Evolutionary conservation across 139 green algal species (phyloP).

Genomic region (Chlamydomonas applanata): DNA sequence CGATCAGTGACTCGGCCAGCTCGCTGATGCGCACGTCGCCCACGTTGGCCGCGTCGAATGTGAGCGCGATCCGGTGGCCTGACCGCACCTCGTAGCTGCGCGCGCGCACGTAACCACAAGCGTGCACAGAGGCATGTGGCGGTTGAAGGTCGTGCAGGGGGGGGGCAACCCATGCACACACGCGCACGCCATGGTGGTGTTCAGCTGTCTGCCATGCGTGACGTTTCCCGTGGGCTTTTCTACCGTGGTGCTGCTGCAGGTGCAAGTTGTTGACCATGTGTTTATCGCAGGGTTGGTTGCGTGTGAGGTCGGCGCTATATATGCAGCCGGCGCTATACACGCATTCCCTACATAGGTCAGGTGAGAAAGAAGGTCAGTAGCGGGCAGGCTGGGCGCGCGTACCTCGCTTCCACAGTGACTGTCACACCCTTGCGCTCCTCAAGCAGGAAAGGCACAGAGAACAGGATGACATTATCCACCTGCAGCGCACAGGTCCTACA

Average conservation of each 20-base stretch:
- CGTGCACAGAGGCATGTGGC: neutral
- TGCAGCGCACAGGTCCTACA: no score
- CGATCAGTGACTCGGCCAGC: slow-evolving; percentile 38
- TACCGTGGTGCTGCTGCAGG: no score
- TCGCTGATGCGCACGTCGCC: slow-evolving; percentile 29
- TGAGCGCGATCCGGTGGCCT: slow-evolving; percentile 39
- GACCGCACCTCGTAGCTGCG: slow-evolving; percentile 50
- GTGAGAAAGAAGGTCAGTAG: no score
- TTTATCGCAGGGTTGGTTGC: no score
- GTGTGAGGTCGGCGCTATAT: no score
- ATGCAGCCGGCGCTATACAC: no score
- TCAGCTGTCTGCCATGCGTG: no score
- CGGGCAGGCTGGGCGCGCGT: no score
- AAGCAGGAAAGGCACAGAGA: slow-evolving; percentile 37
- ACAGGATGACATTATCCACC: slow-evolving; percentile 56
- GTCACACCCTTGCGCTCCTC: slow-evolving; percentile 19
- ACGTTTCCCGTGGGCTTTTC: neutral
- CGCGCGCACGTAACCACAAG: neutral
- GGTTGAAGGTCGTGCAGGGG: neutral
- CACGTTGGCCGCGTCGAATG: slow-evolving; percentile 47
- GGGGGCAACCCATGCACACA: neutral
- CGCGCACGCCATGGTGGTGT: neutral
- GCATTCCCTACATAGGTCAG: no score
- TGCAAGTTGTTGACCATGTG: no score
- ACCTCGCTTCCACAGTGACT: slow-evolving; percentile 31